Evolutionary conservation across 163 green algal genomes (phyloP).

Genomic region (Chloroidium sp.): DNA sequence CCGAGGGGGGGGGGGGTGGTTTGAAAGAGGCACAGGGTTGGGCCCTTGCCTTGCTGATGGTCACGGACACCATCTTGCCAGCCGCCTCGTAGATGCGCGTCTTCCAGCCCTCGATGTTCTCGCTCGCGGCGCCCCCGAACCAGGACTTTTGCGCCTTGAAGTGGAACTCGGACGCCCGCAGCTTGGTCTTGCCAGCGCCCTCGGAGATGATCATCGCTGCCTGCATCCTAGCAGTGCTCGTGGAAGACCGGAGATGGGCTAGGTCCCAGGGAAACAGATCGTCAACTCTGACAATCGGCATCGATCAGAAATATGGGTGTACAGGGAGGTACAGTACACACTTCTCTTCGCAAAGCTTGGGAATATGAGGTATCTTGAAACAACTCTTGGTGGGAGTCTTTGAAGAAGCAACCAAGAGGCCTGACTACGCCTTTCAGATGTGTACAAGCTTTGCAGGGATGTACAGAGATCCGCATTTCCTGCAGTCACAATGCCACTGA

Average conservation of each 20-base stretch:
- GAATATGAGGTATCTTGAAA: no score
- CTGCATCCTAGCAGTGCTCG: constrained; percentile 6
- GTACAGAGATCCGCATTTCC: no score
- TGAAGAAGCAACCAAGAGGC: no score
- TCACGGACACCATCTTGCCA: constrained; percentile 41
- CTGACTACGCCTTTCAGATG: no score
- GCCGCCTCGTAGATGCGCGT: constrained; percentile 44
- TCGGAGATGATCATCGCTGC: constrained; percentile 25
- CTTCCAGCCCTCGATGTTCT: constrained; percentile 40
- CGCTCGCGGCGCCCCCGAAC: constrained; percentile 33
- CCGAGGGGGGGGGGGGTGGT: no score
- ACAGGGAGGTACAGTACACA: not conserved
- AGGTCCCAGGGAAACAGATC: no score
- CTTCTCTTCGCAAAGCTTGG: not conserved
- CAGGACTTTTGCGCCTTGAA: constrained; percentile 51
- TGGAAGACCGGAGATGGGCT: no score
- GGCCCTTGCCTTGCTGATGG: constrained; percentile 23
- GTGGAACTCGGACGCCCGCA: constrained; percentile 30
- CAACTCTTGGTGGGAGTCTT: no score
- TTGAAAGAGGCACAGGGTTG: no score
- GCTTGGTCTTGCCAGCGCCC: constrained; percentile 25
- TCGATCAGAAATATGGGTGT: not conserved
- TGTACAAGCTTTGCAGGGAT: no score
- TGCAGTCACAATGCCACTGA: no score
- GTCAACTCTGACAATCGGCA: no score